Conservation (phyloP, 202 grass and related monocot genomes). For the Zizania palustris region DNA sequence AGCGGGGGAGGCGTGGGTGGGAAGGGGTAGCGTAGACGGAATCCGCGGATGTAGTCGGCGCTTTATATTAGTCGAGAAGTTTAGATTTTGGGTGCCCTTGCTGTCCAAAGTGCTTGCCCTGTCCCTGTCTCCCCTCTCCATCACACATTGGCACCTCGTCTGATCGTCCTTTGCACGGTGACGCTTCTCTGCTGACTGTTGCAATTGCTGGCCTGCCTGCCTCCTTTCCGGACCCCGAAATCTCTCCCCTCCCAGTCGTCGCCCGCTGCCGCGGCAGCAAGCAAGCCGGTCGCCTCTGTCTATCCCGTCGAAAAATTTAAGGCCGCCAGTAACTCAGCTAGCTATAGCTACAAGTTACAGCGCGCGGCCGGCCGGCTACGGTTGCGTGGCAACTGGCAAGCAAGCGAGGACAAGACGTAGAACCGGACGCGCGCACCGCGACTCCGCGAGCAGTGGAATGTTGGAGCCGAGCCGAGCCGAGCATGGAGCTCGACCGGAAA, state of each 20-base stretch:
- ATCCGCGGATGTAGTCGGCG: no score
- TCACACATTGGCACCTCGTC: not conserved
- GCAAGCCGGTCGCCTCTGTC: not conserved
- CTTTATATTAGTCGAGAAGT: no score
- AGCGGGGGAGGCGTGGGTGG: no score
- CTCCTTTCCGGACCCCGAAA: conserved; percentile 29
- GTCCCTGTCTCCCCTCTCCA: not conserved
- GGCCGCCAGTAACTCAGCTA: not conserved
- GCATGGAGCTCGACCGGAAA: conserved; percentile 13
- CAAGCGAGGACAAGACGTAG: conserved; percentile 15
- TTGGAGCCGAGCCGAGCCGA: not conserved
- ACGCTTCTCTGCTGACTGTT: not conserved
- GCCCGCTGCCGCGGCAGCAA: not conserved
- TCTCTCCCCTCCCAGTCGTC: not conserved
- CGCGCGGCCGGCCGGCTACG: not conserved
- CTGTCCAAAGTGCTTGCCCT: not conserved
- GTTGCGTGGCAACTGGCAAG: conserved; percentile 43
- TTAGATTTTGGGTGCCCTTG: not conserved
- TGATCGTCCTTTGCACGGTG: not conserved
- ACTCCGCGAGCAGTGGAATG: not conserved
- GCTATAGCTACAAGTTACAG: not conserved
- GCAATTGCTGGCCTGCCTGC: not conserved
- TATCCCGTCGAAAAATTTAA: conserved; percentile 18
- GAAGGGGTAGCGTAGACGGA: no score
- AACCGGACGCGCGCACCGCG: no score